Evolutionary conservation across 2,329 filamentous ascomycete species (phyloP), one percentile per base, ranked within the genome.

Genomic region (Paracoccidioides lutzii): DNA sequence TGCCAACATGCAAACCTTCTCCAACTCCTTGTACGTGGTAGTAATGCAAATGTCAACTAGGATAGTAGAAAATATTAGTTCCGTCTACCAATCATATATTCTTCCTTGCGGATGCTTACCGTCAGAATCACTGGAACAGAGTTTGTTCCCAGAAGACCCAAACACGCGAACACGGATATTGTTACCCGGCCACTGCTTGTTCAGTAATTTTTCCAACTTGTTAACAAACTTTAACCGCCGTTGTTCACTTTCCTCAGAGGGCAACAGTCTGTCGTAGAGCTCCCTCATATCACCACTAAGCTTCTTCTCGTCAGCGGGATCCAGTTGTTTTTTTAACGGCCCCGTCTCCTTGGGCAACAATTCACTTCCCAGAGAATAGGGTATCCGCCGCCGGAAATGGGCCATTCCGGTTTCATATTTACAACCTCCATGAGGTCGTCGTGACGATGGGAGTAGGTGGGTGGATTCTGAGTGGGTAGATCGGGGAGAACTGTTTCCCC

Each of bases 11-110:
- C 94, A 96, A 64, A 97, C 90, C 58, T 83, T 85, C 69, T 95
- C 90, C 66, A 97, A 74, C 64, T 87, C 86, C 67, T 85, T 93
- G 81, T 87, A 90, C 49, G 87, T 78, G 22, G 93, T 97, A 49
- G 90, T 94, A 67, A 98, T 95, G 75, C 93, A 98, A 55, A 98
- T 91, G 69, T 98, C 93, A 69, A 98, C 91, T 95, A 58, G 35
- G 55, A 51, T 44, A 37, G 48, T 45, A 37, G 51, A 53, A 41
- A 41, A 48, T 22, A 33, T 57, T 54, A 57, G 55, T 14, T 22
- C 7, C 30, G 22, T 41, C 10, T 5, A 10, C 22, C 8, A 30
- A 59, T 72, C 55, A 72, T 54, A 41, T 30, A 10, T 41, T 38
- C 38, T 12, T 41, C 37, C 28, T 35, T 3, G 14, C 37, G 41